Percentiles rank a stretch among this genome's conserved stretches.
Evolutionary conservation across 306 rosid species (phyloP).

Genomic region (Cucurbita pepo): DNA sequence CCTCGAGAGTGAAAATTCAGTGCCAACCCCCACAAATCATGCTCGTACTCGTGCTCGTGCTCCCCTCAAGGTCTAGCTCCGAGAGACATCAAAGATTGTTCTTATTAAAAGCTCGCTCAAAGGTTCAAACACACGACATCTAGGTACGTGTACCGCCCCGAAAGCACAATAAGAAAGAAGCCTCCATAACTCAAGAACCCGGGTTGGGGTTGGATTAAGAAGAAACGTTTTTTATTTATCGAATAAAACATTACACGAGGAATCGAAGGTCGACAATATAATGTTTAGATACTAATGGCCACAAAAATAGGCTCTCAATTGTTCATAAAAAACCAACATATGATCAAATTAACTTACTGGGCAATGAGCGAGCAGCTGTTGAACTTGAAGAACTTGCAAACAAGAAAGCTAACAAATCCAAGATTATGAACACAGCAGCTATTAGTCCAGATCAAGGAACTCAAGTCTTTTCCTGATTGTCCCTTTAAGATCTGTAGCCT

Average conservation of each 20-base stretch:
- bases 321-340: constrained; percentile 12
- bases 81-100: too few species aligned
- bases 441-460: constrained; percentile 71
- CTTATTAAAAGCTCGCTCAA: too few species aligned
- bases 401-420: constrained; percentile 8
- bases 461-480: constrained; percentile 89
- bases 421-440: background rate
- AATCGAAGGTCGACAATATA: constrained; percentile 15
- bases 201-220: background rate
- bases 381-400: constrained; percentile 63
- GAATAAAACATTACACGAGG: constrained; percentile 23
- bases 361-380: constrained; percentile 22
- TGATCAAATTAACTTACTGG: background rate
- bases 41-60: too few species aligned
- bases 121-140: too few species aligned
- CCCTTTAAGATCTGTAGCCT: constrained; percentile 80
- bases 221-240: constrained; percentile 11
- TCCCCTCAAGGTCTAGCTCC: too few species aligned
- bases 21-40: too few species aligned
- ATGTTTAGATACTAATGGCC: constrained; percentile 9
- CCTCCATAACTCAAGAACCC: too few species aligned
- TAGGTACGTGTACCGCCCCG: too few species aligned
- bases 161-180: too few species aligned
- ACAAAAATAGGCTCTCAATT: constrained; percentile 8
- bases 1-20: too few species aligned